Base-by-base conservation (phyloP, 1,139 yeast species). In the Suhomyces bokatorum region DNA sequence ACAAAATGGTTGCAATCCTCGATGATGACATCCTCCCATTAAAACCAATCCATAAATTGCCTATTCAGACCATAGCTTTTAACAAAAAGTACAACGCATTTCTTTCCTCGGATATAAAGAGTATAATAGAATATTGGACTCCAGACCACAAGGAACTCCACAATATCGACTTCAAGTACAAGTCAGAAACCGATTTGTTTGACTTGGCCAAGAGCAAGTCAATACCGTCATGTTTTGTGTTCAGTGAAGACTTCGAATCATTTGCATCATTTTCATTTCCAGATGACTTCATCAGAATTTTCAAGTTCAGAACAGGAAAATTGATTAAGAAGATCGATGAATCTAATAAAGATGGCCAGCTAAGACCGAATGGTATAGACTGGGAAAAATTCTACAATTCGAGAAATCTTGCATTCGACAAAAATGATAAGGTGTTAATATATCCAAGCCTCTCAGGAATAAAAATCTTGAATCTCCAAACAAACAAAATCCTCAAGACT, bases 61-160 rank as follows among this genome's bases (percentile, higher is more conserved):
- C 69, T 1, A 56, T 75, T 6, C 45, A 44, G 1, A 47, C 56
- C 10, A 45, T 75, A 12, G 53, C 50, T 1, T 75, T 56, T 57
- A 69, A 67, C 45, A 31, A 54, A 3, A 51, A 49, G 36, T 57
- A 60, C 43, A 53, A 65, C 20, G 67, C 72, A 45, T 60, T 67
- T n/a, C 55, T 77, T 3, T 67, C 77, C 1, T 52, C 59, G 3
- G 81, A 77, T 48, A 48, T 44, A 2, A 51, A 54, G 20, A 80
- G 81, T 1, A 64, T 72, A 55, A 52, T 77, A 10, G 81, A 77
- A 55, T 70, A 72, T 47, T 77, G 81, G 81, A 37, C 39, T 5
- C 52, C 56, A 0, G 46, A 40, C 1, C 45, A 49, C 2, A 41
- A 37, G 15, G 47, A 46, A 1, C 45, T 44, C 9, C 24, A 22